Evolutionary conservation across 768 basidiomycete species (phyloP).

Genomic region (Trametes sanguinea): DNA sequence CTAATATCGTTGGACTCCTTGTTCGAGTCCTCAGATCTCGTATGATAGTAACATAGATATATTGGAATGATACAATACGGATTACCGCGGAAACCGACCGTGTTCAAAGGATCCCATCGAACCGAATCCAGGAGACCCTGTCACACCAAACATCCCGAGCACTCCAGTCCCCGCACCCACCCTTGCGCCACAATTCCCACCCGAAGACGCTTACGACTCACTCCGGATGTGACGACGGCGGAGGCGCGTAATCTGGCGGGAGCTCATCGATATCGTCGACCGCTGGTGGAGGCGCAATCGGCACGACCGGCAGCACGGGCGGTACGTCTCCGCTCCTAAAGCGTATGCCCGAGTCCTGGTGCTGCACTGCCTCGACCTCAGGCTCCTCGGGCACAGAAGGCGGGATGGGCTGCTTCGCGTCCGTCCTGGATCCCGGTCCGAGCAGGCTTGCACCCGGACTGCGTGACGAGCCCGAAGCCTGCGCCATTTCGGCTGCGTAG

Average conservation of each 20-base stretch:
- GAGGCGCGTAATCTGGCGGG: constrained; percentile 8
- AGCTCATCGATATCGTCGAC: neutral
- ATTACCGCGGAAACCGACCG: neutral
- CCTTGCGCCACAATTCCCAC: neutral
- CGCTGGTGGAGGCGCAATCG: neutral
- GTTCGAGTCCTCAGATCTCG: neutral
- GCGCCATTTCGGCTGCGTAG: constrained; percentile 12
- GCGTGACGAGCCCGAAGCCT: neutral
- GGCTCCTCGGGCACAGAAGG: constrained; percentile 8
- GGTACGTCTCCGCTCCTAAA: constrained; percentile 15
- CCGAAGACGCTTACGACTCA: neutral
- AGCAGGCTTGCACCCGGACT: neutral
- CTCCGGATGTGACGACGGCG: neutral
- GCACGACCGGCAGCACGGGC: neutral
- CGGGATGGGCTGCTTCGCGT: constrained; percentile 10
- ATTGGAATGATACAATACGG: neutral
- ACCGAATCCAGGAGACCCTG: neutral
- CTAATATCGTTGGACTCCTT: too few relatives aligned
- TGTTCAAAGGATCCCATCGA: neutral
- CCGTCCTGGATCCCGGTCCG: constrained; percentile 2
- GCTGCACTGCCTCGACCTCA: constrained; percentile 12
- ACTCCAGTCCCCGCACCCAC: neutral
- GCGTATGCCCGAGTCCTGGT: constrained; percentile 20
- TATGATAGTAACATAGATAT: neutral
- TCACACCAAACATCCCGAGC: neutral